These are phyloP conservation scores for Lathyrus tuberosus DNA, from an alignment of 306 rosid species.

Conservation along the genomic window DNA sequence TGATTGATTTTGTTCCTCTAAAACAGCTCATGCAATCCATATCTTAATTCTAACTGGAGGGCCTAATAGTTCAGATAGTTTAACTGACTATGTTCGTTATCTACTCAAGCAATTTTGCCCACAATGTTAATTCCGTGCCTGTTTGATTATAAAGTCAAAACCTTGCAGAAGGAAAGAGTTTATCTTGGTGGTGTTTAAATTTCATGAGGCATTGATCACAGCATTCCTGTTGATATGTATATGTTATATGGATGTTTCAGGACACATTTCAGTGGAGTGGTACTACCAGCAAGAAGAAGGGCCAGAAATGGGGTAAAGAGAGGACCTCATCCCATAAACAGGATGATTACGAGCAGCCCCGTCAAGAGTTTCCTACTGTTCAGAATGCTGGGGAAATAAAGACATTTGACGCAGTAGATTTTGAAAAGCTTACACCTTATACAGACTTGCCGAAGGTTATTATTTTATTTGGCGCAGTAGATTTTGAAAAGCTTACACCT, in stretches of 20 bases:
- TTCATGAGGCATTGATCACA: constrained; percentile 29
- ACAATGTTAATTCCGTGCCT: constrained; percentile 12
- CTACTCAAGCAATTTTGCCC: constrained; percentile 18
- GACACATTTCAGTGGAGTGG: constrained; percentile 85
- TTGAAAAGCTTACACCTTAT: constrained; percentile 66
- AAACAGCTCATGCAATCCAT: constrained; percentile 24
- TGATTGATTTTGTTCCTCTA: constrained; percentile 20
- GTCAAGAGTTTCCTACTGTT: constrained; percentile 43
- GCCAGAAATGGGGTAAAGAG: constrained; percentile 95
- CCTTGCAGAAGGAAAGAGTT: constrained; percentile 1
- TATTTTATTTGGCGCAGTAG: constrained; percentile 39
- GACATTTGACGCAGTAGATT: constrained; percentile 49
- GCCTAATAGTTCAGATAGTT: constrained; percentile 28
- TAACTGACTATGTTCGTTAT: constrained; percentile 12
- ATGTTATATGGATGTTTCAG: constrained; percentile 55
- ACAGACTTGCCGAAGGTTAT: constrained; percentile 72
- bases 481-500: constrained; percentile 68
- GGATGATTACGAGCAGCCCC: constrained; percentile 39
- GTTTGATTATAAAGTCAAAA: constrained; percentile 30
- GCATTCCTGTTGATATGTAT: constrained; percentile 14
- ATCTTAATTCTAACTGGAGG: constrained; percentile 18
- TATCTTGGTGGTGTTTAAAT: constrained; percentile 12
- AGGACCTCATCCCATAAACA: constrained; percentile 51
- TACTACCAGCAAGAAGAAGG: constrained; percentile 86
- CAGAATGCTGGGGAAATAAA: constrained; percentile 46